Evolutionary conservation across 1,284 basidiomycete genomes (phyloP).

Genomic region (Cutaneotrichosporon sp.): DNA sequence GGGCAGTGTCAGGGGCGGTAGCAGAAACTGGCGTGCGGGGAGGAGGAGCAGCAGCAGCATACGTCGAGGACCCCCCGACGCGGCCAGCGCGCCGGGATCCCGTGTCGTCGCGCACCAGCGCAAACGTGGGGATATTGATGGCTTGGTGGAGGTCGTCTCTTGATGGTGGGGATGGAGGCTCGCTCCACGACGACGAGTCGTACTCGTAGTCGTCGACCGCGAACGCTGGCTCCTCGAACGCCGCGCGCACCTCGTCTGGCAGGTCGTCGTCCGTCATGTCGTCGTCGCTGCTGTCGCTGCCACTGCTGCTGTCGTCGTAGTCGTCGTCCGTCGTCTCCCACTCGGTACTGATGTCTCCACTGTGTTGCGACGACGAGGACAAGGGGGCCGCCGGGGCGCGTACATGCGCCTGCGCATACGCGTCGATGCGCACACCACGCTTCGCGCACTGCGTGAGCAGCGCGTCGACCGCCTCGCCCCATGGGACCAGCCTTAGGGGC

Average conservation of each 20-base stretch:
- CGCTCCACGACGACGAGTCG: background rate
- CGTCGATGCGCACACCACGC: no score
- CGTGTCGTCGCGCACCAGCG: constrained; percentile 1
- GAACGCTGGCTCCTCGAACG: background rate
- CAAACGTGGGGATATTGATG: constrained; percentile 9
- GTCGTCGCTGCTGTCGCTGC: background rate
- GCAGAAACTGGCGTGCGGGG: background rate
- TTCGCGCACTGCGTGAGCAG: no score
- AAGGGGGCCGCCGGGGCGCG: no score
- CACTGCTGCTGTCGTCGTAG: background rate
- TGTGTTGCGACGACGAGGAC: no score
- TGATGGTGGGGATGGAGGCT: background rate
- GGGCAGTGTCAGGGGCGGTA: background rate
- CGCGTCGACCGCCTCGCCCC: no score
- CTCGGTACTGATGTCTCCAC: no score
- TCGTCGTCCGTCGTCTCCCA: no score
- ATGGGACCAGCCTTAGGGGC: no score
- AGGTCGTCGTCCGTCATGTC: background rate
- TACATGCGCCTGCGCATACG: no score
- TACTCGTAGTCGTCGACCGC: background rate
- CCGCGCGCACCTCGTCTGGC: background rate
- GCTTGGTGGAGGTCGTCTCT: background rate
- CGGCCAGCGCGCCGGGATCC: no score
- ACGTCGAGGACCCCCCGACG: no score
- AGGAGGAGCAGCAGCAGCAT: no score